These are phyloP conservation scores for Candida ficus DNA, from an alignment of 805 yeast species.

Conservation along the genomic window DNA sequence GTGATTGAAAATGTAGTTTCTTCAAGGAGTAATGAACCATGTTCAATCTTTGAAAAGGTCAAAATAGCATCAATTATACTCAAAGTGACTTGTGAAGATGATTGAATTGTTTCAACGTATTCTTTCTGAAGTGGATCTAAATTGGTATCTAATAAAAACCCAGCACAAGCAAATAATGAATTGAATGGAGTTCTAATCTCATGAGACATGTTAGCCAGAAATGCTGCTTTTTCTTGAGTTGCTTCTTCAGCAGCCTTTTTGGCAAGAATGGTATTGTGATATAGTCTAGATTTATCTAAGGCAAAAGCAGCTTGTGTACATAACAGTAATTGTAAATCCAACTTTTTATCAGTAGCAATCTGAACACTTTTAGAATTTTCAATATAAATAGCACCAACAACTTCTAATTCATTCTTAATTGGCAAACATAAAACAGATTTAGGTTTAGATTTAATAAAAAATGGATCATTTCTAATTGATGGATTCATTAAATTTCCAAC, in stretches of 20 bases:
- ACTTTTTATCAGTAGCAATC: constrained; percentile 30
- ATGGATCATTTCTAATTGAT: constrained; percentile 34
- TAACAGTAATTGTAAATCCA: constrained; percentile 37
- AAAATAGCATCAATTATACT: constrained; percentile 84
- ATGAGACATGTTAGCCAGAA: constrained; percentile 80
- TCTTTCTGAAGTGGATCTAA: constrained; percentile 84
- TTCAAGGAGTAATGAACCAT: constrained; percentile 82
- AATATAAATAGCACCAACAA: constrained; percentile 42
- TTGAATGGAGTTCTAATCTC: constrained; percentile 89
- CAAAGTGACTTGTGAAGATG: constrained; percentile 76
- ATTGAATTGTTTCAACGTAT: constrained; percentile 82
- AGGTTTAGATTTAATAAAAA: constrained; percentile 31
- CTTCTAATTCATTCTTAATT: constrained; percentile 35
- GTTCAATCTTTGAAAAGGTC: constrained; percentile 88
- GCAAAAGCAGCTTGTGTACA: constrained; percentile 52
- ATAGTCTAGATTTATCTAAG: constrained; percentile 40
- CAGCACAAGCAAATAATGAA: constrained; percentile 91
- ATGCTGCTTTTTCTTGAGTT: constrained; percentile 79
- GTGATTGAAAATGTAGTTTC: constrained; percentile 75
- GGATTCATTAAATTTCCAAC: constrained; percentile 27
- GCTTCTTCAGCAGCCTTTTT: constrained; percentile 91
- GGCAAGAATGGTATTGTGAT: constrained; percentile 50
- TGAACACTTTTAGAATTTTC: constrained; percentile 29
- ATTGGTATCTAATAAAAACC: constrained; percentile 76
- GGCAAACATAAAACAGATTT: constrained; percentile 41